Conservation (phyloP, 257 asterid genomes). For the Plantago ovata region DNA sequence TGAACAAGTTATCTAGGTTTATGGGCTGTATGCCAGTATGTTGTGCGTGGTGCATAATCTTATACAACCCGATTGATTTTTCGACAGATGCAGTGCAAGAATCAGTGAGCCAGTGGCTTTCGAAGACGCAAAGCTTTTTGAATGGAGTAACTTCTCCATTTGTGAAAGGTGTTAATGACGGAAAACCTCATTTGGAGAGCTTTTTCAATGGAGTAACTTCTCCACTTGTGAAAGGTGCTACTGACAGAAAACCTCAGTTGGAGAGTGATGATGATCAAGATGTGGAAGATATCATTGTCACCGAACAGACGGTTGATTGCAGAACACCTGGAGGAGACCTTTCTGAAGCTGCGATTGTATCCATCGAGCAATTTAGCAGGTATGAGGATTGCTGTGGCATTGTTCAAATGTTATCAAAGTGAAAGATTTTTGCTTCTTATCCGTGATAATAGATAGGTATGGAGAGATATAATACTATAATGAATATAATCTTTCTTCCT, state of each 20-base stretch:
- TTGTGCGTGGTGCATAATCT: background rate
- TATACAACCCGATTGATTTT: conserved; percentile 15
- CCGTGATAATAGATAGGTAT: no score
- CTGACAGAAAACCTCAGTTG: conserved; percentile 44
- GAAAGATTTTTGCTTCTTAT: no score
- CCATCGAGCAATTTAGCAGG: conserved; percentile 98
- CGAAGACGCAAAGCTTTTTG: conserved; percentile 77
- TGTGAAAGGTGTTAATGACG: conserved; percentile 60
- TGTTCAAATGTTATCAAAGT: no score
- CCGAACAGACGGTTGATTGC: conserved; percentile 71
- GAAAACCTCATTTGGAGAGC: conserved; percentile 40
- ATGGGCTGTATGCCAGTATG: background rate
- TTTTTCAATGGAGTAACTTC: conserved; percentile 69
- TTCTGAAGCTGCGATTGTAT: conserved; percentile 79
- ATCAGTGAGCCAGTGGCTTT: conserved; percentile 68
- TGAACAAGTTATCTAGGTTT: background rate
- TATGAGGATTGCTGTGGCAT: conserved; percentile 22
- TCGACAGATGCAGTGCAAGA: conserved; percentile 71
- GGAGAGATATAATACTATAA: no score
- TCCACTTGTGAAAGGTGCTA: conserved; percentile 67
- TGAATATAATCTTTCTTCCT: no score
- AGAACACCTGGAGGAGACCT: conserved; percentile 69
- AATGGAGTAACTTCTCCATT: conserved; percentile 75
- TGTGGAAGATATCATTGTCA: conserved; percentile 54
- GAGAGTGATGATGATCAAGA: conserved; percentile 44